Conservation (phyloP, 2,329 filamentous ascomycete species). For the Calonectria pteridis region DNA sequence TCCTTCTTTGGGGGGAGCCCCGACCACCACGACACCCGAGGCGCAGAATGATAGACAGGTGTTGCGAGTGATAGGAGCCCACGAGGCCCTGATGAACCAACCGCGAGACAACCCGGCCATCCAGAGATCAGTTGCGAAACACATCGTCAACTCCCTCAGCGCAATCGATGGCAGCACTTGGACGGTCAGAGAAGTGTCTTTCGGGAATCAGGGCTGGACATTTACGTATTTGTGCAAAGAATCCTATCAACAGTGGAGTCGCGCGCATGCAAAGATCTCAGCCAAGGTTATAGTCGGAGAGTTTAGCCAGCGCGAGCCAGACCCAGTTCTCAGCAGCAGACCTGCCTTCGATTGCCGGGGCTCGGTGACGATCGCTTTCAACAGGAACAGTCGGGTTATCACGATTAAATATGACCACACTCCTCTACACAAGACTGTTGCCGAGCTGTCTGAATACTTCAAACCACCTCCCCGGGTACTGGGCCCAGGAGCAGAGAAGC, state of each 20-base stretch:
- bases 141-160: slow-evolving; percentile 59
- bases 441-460: slow-evolving; percentile 61
- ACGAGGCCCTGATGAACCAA: slow-evolving; percentile 63
- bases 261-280: slow-evolving; percentile 57
- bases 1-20: slow-evolving; percentile 49
- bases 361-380: slow-evolving; percentile 62
- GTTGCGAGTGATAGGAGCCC: slow-evolving; percentile 56
- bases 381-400: slow-evolving; percentile 60
- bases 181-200: slow-evolving; percentile 59
- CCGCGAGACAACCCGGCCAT: slow-evolving; percentile 60
- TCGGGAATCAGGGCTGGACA: slow-evolving; percentile 63
- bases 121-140: slow-evolving; percentile 63
- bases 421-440: slow-evolving; percentile 68
- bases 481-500: slow-evolving; percentile 43
- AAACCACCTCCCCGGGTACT: slow-evolving; percentile 57
- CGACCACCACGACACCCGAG: slow-evolving; percentile 28
- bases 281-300: slow-evolving; percentile 59
- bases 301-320: slow-evolving; percentile 62
- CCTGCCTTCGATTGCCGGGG: slow-evolving; percentile 72
- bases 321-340: slow-evolving; percentile 60
- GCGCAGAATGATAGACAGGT: slow-evolving; percentile 37
- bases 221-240: slow-evolving; percentile 67
- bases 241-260: slow-evolving; percentile 64
- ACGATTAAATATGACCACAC: slow-evolving; percentile 69
- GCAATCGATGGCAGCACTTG: slow-evolving; percentile 63